Base-by-base conservation (phyloP, 2,329 filamentous ascomycete species). In the Rhinocladiella similis region DNA sequence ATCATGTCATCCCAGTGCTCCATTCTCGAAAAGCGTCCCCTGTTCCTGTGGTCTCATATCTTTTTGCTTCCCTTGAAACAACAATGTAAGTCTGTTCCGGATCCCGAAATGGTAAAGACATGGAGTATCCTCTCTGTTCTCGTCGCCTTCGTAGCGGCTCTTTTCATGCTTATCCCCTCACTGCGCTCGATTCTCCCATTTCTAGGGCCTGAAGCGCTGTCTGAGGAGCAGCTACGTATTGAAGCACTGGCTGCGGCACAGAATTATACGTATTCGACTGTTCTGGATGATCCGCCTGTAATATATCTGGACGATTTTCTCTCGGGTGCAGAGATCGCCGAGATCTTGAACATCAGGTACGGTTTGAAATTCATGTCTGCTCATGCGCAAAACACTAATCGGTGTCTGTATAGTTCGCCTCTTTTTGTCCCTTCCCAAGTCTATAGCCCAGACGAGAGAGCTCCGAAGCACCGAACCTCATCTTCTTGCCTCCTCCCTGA, bases 361-460 rank as follows among this genome's bases (percentile, higher is more conserved):
- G 25, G 25, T 20, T 5, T 13, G 6, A 10, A 22, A n/a, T 16
- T 13, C 19, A 9, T 45, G 13, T 16, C n/a, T 27, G 3, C 22
- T 25, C 43, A 27, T n/a, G 3, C 16, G 38, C n/a, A n/a, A 14
- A 3, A 5, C 29, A 10, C 43, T 46, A 20, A 46, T 22, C n/a
- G 20, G 22, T 16, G n/a, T 25, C 6, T 22, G 2, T 27, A n/a
- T 22, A 46, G 43, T 27, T 27, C 43, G 20, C 43, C 43, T 27
- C 43, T 29, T 10, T 46, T 46, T 16, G 43, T 46, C n/a, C 43
- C 43, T 46, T 46, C 43, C n/a, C 43, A 46, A 27, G 43, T 46
- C 10, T 46, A 46, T 16, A 46, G 43, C 43, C 43, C 43, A 46
- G 43, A 46, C 16, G 22, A 46, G 5, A 46, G 10, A 3, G 43